These are phyloP conservation scores for Suillus occidentalis DNA, from an alignment of 768 basidiomycete species.

Conservation along the genomic window DNA sequence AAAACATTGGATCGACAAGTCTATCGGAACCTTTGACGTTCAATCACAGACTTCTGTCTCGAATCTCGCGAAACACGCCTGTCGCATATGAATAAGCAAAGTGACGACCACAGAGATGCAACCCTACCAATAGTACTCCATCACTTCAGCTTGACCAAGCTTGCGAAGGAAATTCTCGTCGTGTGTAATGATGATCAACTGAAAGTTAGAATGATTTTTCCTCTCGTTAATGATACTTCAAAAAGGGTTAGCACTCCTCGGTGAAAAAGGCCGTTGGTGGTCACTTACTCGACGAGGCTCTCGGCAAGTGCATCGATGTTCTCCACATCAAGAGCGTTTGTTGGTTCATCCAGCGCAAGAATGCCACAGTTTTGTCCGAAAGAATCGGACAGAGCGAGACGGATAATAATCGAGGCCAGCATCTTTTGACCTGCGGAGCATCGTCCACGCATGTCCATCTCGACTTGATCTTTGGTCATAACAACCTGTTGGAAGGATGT, in stretches of 20 bases:
- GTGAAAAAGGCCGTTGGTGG: constrained; percentile 1
- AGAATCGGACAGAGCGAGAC: constrained; percentile 94
- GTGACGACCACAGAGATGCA: background rate
- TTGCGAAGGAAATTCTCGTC: constrained; percentile 93
- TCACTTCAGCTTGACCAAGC: constrained; percentile 86
- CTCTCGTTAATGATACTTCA: constrained; percentile 91
- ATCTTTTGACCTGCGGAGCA: constrained; percentile 99
- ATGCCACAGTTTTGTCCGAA: constrained; percentile 99
- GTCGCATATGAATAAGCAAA: constrained; percentile 3
- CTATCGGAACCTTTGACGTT: constrained; percentile 65
- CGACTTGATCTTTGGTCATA: constrained; percentile 98
- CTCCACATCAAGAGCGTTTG: constrained; percentile 93
- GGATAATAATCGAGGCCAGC: constrained; percentile 96
- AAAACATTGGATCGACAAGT: constrained; percentile 12
- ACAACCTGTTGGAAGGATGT: constrained; percentile 65
- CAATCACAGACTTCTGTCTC: constrained; percentile 78
- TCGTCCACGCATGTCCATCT: constrained; percentile 99
- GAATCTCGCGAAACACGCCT: constrained; percentile 80
- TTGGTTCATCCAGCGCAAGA: constrained; percentile 95
- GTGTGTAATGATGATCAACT: constrained; percentile 95
- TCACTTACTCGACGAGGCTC: constrained; percentile 85
- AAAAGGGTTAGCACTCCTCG: constrained; percentile 4
- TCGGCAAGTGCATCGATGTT: constrained; percentile 93
- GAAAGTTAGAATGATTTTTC: constrained; percentile 87
- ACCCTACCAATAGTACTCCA: constrained; percentile 91